A percentile compares a stretch with the other conserved stretches of the same genome.
Evolutionary conservation across 2,329 filamentous ascomycete species (phyloP).

Genomic region (Fusarium sp.): DNA sequence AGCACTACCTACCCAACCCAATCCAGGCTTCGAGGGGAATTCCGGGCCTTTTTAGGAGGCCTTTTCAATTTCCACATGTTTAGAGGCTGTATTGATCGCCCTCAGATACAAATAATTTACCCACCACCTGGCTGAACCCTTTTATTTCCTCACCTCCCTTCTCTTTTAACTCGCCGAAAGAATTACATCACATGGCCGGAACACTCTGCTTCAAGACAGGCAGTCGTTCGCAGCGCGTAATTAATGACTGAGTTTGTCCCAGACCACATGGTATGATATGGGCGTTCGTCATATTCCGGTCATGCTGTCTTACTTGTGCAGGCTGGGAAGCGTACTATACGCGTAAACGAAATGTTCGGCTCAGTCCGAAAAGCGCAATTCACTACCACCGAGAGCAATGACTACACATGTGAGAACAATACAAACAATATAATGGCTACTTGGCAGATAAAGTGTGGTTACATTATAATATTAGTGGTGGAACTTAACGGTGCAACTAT

Average conservation of each 20-base stretch:
- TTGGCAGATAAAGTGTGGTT: background rate
- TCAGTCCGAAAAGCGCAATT: background rate
- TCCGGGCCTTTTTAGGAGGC: fast-evolving
- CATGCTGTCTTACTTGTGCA: background rate
- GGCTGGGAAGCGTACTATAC: background rate
- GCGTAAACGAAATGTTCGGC: background rate
- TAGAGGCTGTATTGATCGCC: background rate
- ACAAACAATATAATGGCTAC: background rate
- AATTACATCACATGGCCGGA: background rate
- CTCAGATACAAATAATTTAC: too few species aligned
- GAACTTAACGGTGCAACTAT: background rate
- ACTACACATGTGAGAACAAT: background rate
- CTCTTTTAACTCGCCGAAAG: background rate
- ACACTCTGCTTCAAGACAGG: background rate
- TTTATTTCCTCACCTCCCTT: background rate
- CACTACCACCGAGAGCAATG: background rate
- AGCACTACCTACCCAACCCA: background rate
- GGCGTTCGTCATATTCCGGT: background rate
- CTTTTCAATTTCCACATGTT: background rate
- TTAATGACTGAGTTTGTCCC: background rate
- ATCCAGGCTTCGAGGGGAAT: background rate
- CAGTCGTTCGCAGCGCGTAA: too few species aligned
- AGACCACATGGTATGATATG: background rate
- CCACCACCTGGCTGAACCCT: background rate
- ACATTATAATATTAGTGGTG: slow-evolving; percentile 2